phyloP scores from a whole-genome alignment of 1,139 yeast genomes.

The Waltiozyma sp. region DNA sequence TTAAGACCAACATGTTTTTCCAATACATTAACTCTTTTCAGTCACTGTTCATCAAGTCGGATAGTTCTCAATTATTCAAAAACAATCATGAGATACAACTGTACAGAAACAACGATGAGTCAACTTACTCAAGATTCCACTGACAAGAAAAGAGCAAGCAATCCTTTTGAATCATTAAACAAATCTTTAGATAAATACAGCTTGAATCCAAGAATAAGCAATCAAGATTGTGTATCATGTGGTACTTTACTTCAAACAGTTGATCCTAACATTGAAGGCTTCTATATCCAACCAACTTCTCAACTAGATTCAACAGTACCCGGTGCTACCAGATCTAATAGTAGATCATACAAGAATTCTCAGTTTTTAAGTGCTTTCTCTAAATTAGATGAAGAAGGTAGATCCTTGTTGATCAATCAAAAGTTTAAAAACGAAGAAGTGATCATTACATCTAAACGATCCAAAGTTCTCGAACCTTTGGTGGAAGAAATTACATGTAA shows the following conservation, averaged over 20 bases:
- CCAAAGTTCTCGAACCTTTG: not conserved
- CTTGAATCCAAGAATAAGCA: too few species aligned
- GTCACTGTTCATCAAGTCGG: too few species aligned
- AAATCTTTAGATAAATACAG: too few species aligned
- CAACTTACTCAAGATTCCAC: too few species aligned
- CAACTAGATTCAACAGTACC: conserved; percentile 1
- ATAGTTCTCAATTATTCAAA: too few species aligned
- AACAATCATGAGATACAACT: too few species aligned
- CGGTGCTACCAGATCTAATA: not conserved
- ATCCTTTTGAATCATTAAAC: too few species aligned
- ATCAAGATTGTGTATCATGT: conserved; percentile 29
- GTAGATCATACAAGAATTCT: conserved; percentile 12
- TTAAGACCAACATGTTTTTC: too few species aligned
- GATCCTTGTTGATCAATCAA: conserved; percentile 6
- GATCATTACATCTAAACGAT: not conserved
- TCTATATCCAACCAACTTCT: conserved; percentile 22
- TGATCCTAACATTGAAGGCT: conserved; percentile 31
- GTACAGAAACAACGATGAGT: too few species aligned
- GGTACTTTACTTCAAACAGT: conserved; percentile 39
- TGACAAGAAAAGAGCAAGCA: too few species aligned
- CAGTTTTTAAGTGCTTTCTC: conserved; percentile 14
- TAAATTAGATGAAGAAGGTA: conserved; percentile 15
- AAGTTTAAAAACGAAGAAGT: conserved; percentile 1
- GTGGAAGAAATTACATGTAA: conserved; percentile 27
- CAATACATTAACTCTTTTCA: too few species aligned